phyloP scores from a whole-genome alignment of 2,329 filamentous ascomycete species.

The Pyricularia grisea region DNA sequence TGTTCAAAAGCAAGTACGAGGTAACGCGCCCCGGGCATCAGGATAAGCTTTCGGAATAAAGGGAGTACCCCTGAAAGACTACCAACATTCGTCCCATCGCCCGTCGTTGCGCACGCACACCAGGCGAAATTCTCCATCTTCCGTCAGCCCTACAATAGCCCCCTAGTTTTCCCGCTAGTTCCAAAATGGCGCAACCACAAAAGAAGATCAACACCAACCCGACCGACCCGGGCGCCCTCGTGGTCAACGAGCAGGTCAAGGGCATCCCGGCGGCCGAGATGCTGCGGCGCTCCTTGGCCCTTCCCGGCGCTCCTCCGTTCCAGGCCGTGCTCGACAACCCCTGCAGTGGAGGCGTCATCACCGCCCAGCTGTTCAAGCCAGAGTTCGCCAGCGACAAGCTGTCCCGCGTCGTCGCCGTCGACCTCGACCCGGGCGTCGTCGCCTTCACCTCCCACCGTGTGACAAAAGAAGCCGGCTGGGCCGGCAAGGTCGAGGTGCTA shows the following conservation, averaged over 20 bases:
- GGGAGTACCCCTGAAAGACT: not conserved
- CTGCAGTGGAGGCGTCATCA: not conserved
- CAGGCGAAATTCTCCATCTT: too few species aligned
- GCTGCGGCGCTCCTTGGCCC: not conserved
- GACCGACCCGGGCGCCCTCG: not conserved
- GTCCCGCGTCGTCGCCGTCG: not conserved
- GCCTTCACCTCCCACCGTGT: not conserved
- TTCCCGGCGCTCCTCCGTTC: not conserved
- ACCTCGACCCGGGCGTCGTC: slow-evolving; percentile 3
- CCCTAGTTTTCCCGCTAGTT: too few species aligned
- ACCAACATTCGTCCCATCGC: not conserved
- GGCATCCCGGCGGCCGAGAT: not conserved
- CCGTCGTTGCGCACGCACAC: too few species aligned
- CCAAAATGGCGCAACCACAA: not conserved
- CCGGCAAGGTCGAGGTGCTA: slow-evolving; percentile 1
- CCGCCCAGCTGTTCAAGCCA: not conserved
- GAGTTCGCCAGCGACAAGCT: not conserved
- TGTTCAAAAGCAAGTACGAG: too few species aligned
- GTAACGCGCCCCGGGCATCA: too few species aligned
- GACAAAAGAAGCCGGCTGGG: not conserved
- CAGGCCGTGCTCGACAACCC: slow-evolving; percentile 3
- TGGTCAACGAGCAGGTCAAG: slow-evolving; percentile 2
- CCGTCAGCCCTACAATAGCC: too few species aligned
- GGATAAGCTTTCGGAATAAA: too few species aligned
- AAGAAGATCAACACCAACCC: not conserved